phyloP scores from a whole-genome alignment of 192 early-diverging fungal genomes.

The Coemansia sp. region DNA sequence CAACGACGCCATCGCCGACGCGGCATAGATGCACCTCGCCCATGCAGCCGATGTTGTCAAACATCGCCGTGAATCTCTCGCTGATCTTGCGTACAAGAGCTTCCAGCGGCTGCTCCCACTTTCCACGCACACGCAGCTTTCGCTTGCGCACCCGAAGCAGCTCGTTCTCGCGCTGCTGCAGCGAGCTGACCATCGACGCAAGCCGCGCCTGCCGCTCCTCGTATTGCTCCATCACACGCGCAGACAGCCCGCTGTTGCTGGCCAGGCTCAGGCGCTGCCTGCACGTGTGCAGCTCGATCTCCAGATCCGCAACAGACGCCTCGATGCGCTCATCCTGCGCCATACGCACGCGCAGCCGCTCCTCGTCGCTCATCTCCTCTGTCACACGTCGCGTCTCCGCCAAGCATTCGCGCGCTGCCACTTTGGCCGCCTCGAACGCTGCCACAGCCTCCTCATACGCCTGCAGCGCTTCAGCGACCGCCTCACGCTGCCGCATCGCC shows the following conservation, averaged over 20 bases:
- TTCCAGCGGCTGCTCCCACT: slow-evolving; percentile 72
- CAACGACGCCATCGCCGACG: slow-evolving; percentile 31
- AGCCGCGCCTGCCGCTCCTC: slow-evolving; percentile 66
- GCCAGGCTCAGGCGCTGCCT: slow-evolving; percentile 49
- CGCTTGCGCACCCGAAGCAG: slow-evolving; percentile 38
- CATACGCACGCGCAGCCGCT: slow-evolving; percentile 47
- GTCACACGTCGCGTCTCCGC: slow-evolving; percentile 61
- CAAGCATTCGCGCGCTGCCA: slow-evolving; percentile 42
- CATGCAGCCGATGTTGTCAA: slow-evolving; percentile 63
- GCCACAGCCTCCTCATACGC: slow-evolving; percentile 49
- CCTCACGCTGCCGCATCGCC: slow-evolving; percentile 35
- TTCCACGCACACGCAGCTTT: slow-evolving; percentile 39
- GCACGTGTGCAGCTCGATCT: slow-evolving; percentile 59
- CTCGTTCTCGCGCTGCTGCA: slow-evolving; percentile 45
- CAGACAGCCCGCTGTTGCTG: slow-evolving; percentile 36
- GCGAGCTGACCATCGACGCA: slow-evolving; percentile 38
- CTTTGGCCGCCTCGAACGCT: slow-evolving; percentile 56
- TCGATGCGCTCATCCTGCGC: slow-evolving; percentile 49
- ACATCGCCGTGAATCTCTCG: slow-evolving; percentile 68
- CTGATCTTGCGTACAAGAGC: slow-evolving; percentile 68
- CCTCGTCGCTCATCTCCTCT: slow-evolving; percentile 58
- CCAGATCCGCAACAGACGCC: slow-evolving; percentile 64
- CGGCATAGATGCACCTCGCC: slow-evolving; percentile 42
- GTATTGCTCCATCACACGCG: slow-evolving; percentile 67
- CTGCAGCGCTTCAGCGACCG: slow-evolving; percentile 35